phyloP scores from a whole-genome alignment of 345 rosid species.

The Arabidopsis arenosa region DNA sequence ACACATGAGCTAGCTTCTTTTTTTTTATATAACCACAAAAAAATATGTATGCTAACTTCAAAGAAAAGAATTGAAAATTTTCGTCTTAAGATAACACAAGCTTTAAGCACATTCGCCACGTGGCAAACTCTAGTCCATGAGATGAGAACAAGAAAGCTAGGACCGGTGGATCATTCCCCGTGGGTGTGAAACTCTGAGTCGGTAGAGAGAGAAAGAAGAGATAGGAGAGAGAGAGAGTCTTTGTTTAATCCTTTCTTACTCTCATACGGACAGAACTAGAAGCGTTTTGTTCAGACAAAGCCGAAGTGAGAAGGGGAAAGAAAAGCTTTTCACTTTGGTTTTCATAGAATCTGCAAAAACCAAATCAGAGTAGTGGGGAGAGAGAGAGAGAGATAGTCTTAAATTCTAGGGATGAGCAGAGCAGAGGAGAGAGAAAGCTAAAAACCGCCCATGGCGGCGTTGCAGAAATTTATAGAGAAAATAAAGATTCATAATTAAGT shows the following conservation, averaged over 20 bases:
- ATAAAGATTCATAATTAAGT: slow-evolving; percentile 25
- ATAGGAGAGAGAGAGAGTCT: slow-evolving; percentile 34
- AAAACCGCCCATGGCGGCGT: slow-evolving; percentile 68
- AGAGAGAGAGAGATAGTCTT: slow-evolving; percentile 37
- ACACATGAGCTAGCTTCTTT: slow-evolving; percentile 35
- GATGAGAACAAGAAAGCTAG: slow-evolving; percentile 38
- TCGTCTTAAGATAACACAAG: neutral
- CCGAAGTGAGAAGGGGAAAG: slow-evolving; percentile 43
- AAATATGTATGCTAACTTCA: slow-evolving; percentile 18
- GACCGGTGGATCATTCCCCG: slow-evolving; percentile 41
- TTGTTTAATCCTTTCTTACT: slow-evolving; percentile 31
- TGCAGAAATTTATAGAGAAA: slow-evolving; percentile 53
- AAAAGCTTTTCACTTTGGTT: slow-evolving; percentile 45
- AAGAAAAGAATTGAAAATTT: neutral
- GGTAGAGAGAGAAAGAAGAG: slow-evolving; percentile 24
- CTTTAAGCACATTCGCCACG: slow-evolving; percentile 22
- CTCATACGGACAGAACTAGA: slow-evolving; percentile 44
- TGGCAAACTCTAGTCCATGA: slow-evolving; percentile 32
- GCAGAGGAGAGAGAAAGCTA: slow-evolving; percentile 49
- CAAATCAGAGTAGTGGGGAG: slow-evolving; percentile 31
- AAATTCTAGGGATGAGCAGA: slow-evolving; percentile 53
- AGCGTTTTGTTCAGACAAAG: slow-evolving; percentile 43
- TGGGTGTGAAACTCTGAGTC: slow-evolving; percentile 43
- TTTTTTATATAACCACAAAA: neutral
- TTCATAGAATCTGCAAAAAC: slow-evolving; percentile 42